Conservation (phyloP, 257 asterid species). For the Nicotiana tabacum region DNA sequence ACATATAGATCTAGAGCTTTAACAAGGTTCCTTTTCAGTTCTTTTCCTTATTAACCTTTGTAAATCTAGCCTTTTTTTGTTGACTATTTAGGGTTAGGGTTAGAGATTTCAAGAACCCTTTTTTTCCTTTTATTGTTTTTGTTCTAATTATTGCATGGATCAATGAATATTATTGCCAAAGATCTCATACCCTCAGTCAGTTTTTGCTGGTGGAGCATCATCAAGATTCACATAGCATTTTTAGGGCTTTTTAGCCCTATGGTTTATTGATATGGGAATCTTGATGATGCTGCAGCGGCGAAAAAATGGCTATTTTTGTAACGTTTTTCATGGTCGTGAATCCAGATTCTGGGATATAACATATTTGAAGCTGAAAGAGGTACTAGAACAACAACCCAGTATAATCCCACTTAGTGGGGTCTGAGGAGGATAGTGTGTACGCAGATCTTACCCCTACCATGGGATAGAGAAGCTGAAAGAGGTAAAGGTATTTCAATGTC, state of each 20-base stretch:
- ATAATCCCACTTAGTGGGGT: no score
- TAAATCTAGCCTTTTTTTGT: no score
- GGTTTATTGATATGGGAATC: constrained; percentile 41
- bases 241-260: constrained; percentile 21
- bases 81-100: not conserved
- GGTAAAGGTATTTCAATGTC: not conserved
- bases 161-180: constrained; percentile 10
- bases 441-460: no score
- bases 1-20: not conserved
- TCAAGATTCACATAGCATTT: constrained; percentile 57
- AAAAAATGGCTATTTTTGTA: constrained; percentile 29
- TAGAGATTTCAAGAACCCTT: not conserved
- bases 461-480: no score
- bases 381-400: no score
- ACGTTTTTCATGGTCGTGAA: not conserved
- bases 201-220: constrained; percentile 60
- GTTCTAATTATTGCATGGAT: not conserved
- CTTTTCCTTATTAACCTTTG: not conserved
- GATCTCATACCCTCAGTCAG: constrained; percentile 20
- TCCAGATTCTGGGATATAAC: not conserved
- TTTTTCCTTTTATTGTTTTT: not conserved
- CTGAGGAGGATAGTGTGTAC: no score
- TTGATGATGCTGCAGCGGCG: constrained; percentile 89
- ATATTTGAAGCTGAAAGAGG: no score
- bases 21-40: not conserved